phyloP scores from a whole-genome alignment of 2,329 filamentous ascomycete genomes.

The Nannizzia gypsea region DNA sequence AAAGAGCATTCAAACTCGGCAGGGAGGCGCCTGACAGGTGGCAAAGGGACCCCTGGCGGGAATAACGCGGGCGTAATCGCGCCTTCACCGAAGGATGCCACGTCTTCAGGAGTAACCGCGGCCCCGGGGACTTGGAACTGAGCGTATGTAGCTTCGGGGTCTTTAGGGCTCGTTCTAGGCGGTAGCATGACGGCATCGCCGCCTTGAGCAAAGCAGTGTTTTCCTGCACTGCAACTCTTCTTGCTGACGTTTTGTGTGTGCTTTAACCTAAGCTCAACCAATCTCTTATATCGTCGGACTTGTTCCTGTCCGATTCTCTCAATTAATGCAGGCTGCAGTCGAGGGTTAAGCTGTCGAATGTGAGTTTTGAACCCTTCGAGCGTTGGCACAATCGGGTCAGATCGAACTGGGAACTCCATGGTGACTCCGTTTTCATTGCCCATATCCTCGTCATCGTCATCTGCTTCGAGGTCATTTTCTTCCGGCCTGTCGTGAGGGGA shows the following conservation, averaged over 20 bases:
- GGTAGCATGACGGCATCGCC: constrained; percentile 54
- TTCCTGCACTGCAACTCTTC: constrained; percentile 47
- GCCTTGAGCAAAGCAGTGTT: constrained; percentile 54
- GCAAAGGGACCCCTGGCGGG: constrained; percentile 67
- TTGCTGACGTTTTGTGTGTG: constrained; percentile 52
- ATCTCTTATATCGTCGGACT: constrained; percentile 61
- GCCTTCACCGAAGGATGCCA: constrained; percentile 55
- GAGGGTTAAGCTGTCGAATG: constrained; percentile 61
- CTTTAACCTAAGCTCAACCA: constrained; percentile 58
- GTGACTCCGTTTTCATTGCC: constrained; percentile 50
- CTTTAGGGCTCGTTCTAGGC: constrained; percentile 41
- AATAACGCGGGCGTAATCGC: constrained; percentile 62
- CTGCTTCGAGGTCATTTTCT: constrained; percentile 43
- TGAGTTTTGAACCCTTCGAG: constrained; percentile 66
- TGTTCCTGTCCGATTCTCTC: constrained; percentile 77
- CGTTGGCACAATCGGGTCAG: constrained; percentile 59
- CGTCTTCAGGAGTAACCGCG: constrained; percentile 51
- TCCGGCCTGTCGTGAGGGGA: constrained; percentile 20
- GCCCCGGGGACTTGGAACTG: constrained; percentile 46
- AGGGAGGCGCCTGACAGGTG: constrained; percentile 63
- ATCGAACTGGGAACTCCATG: constrained; percentile 49
- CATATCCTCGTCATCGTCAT: constrained; percentile 48
- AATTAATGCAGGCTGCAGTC: constrained; percentile 54
- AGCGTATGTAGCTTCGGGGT: constrained; percentile 44
- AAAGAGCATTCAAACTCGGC: constrained; percentile 83